A percentile compares a stretch with the other conserved stretches of the same genome.
phyloP scores from a whole-genome alignment of 2,329 filamentous ascomycete species.

The Cladorrhinum sp. region DNA sequence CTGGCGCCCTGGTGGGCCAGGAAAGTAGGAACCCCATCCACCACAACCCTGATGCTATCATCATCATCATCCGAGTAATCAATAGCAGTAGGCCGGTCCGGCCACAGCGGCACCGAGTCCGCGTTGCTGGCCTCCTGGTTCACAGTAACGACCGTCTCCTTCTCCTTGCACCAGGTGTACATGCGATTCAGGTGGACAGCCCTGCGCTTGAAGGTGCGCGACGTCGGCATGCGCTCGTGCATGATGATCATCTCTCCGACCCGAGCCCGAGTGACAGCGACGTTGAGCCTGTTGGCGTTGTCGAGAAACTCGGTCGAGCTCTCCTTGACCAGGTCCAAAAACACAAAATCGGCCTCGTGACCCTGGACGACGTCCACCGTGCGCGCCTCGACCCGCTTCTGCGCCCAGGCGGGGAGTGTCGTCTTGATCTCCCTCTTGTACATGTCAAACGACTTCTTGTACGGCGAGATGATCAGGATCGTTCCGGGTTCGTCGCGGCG shows the following conservation, averaged over 20 bases:
- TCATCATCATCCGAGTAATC: too few relatives aligned
- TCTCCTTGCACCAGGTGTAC: background rate
- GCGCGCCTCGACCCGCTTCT: constrained; percentile 38
- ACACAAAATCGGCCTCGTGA: constrained; percentile 47
- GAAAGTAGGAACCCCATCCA: too few relatives aligned
- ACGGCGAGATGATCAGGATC: background rate
- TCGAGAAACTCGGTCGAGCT: constrained; percentile 40
- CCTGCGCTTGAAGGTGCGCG: background rate
- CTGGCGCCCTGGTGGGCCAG: too few relatives aligned
- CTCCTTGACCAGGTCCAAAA: constrained; percentile 45
- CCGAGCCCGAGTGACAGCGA: constrained; percentile 43
- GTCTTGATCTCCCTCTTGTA: background rate
- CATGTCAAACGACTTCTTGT: background rate
- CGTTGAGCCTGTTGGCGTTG: constrained; percentile 43
- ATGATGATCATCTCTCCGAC: constrained; percentile 47
- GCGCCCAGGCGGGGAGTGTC: constrained; percentile 22
- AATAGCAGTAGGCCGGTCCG: too few relatives aligned
- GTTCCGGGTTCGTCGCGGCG: background rate
- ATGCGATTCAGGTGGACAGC: background rate
- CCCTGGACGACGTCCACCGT: constrained; percentile 47
- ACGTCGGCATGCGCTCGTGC: constrained; percentile 35
- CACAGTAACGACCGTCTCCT: too few relatives aligned
- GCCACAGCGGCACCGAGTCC: too few relatives aligned
- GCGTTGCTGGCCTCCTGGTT: too few relatives aligned
- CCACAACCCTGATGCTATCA: too few relatives aligned